Conservation (phyloP, 202 grass and related monocot species). For the Setaria viridis region DNA sequence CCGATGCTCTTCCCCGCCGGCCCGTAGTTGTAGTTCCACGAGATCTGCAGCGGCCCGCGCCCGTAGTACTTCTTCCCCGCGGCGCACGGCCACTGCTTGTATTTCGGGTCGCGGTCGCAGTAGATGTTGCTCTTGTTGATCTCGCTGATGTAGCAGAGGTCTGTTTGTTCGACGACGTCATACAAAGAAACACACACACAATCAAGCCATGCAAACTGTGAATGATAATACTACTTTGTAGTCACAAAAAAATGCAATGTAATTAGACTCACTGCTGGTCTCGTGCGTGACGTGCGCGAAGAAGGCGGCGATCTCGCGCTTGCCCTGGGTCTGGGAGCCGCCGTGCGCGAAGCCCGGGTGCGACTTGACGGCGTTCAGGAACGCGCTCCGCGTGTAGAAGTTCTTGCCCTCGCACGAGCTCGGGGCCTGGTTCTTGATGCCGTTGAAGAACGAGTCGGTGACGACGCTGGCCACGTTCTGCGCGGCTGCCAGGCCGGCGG, state of each 20-base stretch:
- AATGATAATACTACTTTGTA: not conserved
- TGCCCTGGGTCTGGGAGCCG: conserved; percentile 38
- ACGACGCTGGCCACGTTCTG: conserved; percentile 67
- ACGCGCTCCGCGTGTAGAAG: conserved; percentile 73
- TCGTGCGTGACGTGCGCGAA: conserved; percentile 78
- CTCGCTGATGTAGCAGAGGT: conserved; percentile 78
- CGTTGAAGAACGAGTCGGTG: conserved; percentile 63
- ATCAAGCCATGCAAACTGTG: too few relatives aligned
- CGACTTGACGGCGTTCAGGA: conserved; percentile 34
- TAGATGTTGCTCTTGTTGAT: conserved; percentile 51
- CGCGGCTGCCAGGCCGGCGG: conserved; percentile 11
- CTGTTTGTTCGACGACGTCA: conserved; percentile 23
- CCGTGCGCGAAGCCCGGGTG: conserved; percentile 48
- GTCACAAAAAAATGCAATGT: too few relatives aligned
- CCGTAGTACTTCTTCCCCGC: conserved; percentile 67
- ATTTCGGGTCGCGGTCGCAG: conserved; percentile 10
- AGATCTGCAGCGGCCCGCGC: conserved; percentile 65
- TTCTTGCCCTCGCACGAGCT: conserved; percentile 56
- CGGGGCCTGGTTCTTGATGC: conserved; percentile 59
- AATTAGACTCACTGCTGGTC: conserved; percentile 68
- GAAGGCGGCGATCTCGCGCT: conserved; percentile 85
- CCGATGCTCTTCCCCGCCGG: conserved; percentile 60
- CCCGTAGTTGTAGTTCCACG: conserved; percentile 87
- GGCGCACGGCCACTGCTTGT: conserved; percentile 61
- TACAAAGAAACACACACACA: too few relatives aligned